A percentile compares a stretch with the other conserved stretches of the same genome.
Conservation (phyloP, 2,329 filamentous ascomycete species). For the Botrytis tulipae region DNA sequence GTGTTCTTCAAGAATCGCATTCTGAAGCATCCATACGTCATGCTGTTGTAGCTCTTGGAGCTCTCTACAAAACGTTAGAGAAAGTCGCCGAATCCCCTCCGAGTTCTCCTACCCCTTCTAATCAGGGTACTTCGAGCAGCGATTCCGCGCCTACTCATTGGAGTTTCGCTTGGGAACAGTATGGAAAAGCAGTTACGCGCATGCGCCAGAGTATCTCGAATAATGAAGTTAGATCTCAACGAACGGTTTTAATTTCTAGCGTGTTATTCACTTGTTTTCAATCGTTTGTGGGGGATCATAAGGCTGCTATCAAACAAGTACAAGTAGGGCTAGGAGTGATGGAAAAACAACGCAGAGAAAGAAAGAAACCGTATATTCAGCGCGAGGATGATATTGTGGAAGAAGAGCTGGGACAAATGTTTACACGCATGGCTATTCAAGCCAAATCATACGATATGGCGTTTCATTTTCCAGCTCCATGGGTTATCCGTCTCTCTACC, state of each 20-base stretch:
- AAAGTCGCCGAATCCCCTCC: slow-evolving; percentile 52
- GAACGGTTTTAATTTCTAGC: slow-evolving; percentile 60
- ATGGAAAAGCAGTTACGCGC: slow-evolving; percentile 54
- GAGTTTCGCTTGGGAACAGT: slow-evolving; percentile 59
- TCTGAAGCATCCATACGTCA: slow-evolving; percentile 60
- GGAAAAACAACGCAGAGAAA: slow-evolving; percentile 51
- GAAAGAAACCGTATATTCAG: slow-evolving; percentile 38
- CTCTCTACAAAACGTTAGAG: slow-evolving; percentile 65
- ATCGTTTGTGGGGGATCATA: slow-evolving; percentile 63
- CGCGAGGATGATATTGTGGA: slow-evolving; percentile 32
- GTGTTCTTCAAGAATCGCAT: slow-evolving; percentile 63
- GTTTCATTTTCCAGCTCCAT: slow-evolving; percentile 63
- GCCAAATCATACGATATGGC: slow-evolving; percentile 68
- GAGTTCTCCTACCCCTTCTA: slow-evolving; percentile 28
- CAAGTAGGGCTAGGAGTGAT: slow-evolving; percentile 56
- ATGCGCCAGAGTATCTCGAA: slow-evolving; percentile 47
- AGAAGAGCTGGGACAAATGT: slow-evolving; percentile 61
- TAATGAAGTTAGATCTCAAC: slow-evolving; percentile 46
- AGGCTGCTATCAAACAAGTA: slow-evolving; percentile 60
- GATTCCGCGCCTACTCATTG: slow-evolving; percentile 52
- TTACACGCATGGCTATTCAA: slow-evolving; percentile 61
- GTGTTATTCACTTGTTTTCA: slow-evolving; percentile 68
- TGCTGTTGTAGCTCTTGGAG: slow-evolving; percentile 64
- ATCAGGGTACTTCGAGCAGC: slow-evolving; percentile 26
- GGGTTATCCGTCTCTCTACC: slow-evolving; percentile 54